phyloP scores from a whole-genome alignment of 768 basidiomycete genomes.

The Boletus fagicola region DNA sequence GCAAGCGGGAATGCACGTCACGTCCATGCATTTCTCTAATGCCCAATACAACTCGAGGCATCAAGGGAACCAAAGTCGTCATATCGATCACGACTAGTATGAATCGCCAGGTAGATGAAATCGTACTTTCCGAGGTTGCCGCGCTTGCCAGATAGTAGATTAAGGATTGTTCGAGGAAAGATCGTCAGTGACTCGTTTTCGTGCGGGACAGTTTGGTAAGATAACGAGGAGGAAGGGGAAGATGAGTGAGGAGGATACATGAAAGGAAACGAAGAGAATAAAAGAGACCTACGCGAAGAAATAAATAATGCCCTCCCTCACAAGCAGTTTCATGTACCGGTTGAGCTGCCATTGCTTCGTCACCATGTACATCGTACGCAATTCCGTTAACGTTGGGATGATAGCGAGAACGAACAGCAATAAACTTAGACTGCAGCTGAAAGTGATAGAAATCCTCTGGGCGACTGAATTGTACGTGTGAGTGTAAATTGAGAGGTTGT shows the following conservation, averaged over 20 bases:
- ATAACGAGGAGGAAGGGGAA: not conserved
- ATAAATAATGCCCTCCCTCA: slow-evolving; percentile 1
- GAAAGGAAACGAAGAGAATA: not conserved
- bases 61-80: not conserved
- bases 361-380: not conserved
- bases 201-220: not conserved
- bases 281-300: not conserved
- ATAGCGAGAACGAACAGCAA: too few relatives aligned
- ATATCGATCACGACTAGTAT: fast-evolving
- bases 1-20: not conserved
- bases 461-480: not conserved
- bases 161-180: not conserved
- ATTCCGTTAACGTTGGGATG: not conserved
- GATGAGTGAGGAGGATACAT: too few relatives aligned
- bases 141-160: not conserved
- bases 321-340: not conserved
- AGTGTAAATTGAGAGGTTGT: not conserved
- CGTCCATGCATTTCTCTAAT: not conserved
- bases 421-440: too few relatives aligned
- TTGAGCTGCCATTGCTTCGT: slow-evolving; percentile 1
- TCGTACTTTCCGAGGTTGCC: too few relatives aligned
- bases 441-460: not conserved
- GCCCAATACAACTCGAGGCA: not conserved
- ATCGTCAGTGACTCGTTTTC: not conserved
- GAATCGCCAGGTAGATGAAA: not conserved